Base-by-base conservation (phyloP, 139 green algal genomes). In the Ettlia oleoabundans region DNA sequence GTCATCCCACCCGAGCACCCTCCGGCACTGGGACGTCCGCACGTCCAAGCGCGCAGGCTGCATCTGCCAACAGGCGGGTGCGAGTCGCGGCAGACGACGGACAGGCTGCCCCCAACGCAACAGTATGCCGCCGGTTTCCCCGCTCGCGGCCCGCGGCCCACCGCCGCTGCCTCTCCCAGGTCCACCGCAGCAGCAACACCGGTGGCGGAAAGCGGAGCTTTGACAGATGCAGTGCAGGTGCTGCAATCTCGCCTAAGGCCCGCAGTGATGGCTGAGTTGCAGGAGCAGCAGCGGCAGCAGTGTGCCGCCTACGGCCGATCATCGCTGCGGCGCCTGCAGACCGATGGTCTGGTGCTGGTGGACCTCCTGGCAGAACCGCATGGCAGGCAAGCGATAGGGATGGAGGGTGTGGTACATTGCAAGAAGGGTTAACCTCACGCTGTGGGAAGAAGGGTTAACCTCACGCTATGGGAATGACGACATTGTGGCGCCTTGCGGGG, bases 261-360 rank as follows among this genome's bases (percentile, higher is more conserved):
- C n/a, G 81, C 55, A 32, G 81, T 88, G 35, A n/a, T 51, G 30
- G 69, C 62, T 35, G 84, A 88, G 73, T 28, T 53, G 28, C 43
- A 79, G 8, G 82, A 76, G 53, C 53, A 65, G 53, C 43, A 62
- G 41, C 28, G 35, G 80, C 43, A 70, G 71, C 71, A 76, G 41
- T 21, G 10, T 30, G 64, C 63, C 1, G 66, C 67, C 0, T 82
- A 86, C 41, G 8, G 35, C 8, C 58, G 73, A 6, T 33, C 71
- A 3, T 86, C 81, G 28, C 30, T 61, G 37, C 38, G 30, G 38
- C 68, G 52, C 2, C 55, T 86, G 65, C 37, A 47, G 3, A 18
- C 26, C 2, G 65, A 78, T 4, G 85, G 85, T 1, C 35, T 82
- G 5, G 53, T 81, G 15, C 82, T 89, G 6, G 52, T 53, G 10